These are phyloP conservation scores for Aspergillus carlsbadensis DNA, from an alignment of 495 filamentous ascomycete species.

Conservation along the genomic window DNA sequence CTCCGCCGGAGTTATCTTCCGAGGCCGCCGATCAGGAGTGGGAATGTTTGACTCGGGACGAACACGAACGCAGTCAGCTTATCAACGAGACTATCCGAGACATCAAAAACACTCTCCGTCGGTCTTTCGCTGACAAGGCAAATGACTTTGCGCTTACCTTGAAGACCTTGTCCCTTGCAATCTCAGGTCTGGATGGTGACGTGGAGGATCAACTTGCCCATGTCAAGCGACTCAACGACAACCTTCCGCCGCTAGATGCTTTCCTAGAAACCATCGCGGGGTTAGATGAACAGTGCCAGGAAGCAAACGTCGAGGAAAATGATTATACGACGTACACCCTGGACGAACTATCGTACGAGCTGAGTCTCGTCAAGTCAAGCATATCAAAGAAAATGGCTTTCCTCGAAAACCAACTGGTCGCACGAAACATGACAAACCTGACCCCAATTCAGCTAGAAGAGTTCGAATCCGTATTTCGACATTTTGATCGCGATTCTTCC, in stretches of 20 bases:
- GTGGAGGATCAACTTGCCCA: constrained; percentile 90
- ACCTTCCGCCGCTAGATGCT: constrained; percentile 80
- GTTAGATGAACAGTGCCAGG: constrained; percentile 82
- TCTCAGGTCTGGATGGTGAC: constrained; percentile 92
- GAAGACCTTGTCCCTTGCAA: constrained; percentile 87
- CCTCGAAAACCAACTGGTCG: constrained; percentile 95
- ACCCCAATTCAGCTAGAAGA: constrained; percentile 98
- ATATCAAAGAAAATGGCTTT: constrained; percentile 95
- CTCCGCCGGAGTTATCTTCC: constrained; percentile 73
- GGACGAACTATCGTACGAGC: constrained; percentile 92
- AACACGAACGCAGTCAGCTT: constrained; percentile 81
- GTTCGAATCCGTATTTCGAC: constrained; percentile 95
- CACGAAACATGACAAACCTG: constrained; percentile 96
- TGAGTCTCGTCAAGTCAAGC: constrained; percentile 82
- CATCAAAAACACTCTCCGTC: constrained; percentile 93
- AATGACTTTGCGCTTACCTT: constrained; percentile 95
- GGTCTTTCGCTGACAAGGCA: constrained; percentile 90
- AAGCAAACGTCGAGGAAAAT: constrained; percentile 98
- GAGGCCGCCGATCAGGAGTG: constrained; percentile 82
- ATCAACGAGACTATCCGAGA: constrained; percentile 98
- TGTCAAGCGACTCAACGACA: constrained; percentile 75
- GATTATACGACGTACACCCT: constrained; percentile 98
- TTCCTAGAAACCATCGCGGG: constrained; percentile 81
- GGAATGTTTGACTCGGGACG: constrained; percentile 71
- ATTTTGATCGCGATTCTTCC: constrained; percentile 91